These are phyloP conservation scores for Glonium stellatum DNA, from an alignment of 495 filamentous ascomycete genomes.

Conservation along the genomic window DNA sequence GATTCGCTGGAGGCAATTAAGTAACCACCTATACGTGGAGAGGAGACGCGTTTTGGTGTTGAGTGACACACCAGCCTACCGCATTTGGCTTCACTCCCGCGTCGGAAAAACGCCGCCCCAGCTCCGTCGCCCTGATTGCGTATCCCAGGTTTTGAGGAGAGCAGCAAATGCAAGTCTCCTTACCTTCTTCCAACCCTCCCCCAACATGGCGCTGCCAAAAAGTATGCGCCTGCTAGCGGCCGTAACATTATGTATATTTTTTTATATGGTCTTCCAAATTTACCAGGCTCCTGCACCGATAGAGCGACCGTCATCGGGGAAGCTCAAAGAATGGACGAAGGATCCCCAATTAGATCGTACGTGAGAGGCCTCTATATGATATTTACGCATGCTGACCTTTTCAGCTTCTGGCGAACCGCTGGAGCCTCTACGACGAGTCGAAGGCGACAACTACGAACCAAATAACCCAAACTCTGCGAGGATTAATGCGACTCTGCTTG, in stretches of 20 bases:
- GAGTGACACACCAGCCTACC: no score
- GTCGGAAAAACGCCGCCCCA: background rate
- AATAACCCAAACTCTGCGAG: slow-evolving; percentile 67
- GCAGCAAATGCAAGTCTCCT: background rate
- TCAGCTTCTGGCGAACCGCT: slow-evolving; percentile 78
- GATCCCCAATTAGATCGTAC: slow-evolving; percentile 82
- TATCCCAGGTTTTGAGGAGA: background rate
- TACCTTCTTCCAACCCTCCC: background rate
- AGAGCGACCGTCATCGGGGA: slow-evolving; percentile 30
- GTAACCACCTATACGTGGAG: no score
- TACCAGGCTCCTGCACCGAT: slow-evolving; percentile 44
- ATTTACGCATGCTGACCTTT: slow-evolving; percentile 4
- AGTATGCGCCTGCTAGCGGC: slow-evolving; percentile 73
- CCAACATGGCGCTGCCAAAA: slow-evolving; percentile 69
- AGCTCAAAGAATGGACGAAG: slow-evolving; percentile 40
- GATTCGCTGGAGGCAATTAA: no score
- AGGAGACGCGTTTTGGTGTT: no score
- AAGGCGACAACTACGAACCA: slow-evolving; percentile 62
- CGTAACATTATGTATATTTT: slow-evolving; percentile 59
- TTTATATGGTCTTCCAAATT: slow-evolving; percentile 68
- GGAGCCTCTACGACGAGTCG: slow-evolving; percentile 60
- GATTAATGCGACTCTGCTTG: slow-evolving; percentile 86
- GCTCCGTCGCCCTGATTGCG: no score
- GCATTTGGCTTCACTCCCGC: background rate
- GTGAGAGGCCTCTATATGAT: slow-evolving; percentile 24